Base-by-base conservation (phyloP, 2,329 filamentous ascomycete genomes). In the Sporothrix humicola region DNA sequence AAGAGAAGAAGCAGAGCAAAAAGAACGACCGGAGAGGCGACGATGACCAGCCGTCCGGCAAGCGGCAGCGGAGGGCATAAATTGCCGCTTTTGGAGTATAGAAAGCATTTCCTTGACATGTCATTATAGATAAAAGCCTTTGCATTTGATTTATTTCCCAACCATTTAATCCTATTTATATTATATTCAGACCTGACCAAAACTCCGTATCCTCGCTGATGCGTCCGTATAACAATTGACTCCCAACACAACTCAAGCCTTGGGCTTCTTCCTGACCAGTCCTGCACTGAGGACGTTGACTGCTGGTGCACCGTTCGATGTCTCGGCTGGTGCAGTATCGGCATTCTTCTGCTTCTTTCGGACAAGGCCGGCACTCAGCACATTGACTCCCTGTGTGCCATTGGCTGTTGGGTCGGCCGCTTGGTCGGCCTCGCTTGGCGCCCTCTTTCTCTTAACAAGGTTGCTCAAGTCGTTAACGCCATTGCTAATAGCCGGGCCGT, bases 231-330 rank as follows among this genome's bases (percentile, higher is more conserved):
- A 17, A 23, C 42, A 17, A 23, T 46, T 3, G 1, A 42, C 1
- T 20, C 7, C 15, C 37, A 48, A 7, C 42, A 20, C 42, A 48
- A 5, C n/a, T 9, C 17, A 68, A 2, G 78, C 77, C 79, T 90
- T 91, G 37, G 84, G 80, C 80, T 90, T 91, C 82, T 89, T 90
- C 74, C 85, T 82, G 66, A 88, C 81, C 13, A 86, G 76, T 1
- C 81, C 82, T 23, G 77, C 78, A 37, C 80, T 80, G 8, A 85
- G 78, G 0, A 79, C 80, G 46, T 82, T 83, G 0, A 82, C 80
- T 8, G 72, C 90, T 73, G 9, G 84, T 81, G 15, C 76, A 71
- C 73, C 37, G 73, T 54, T 59, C 15, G 74, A 72, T 6, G 76
- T 76, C 15, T 75, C 72, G 42, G 73, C 76, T 17, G 71, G 71